Base-by-base conservation (phyloP, 1,139 yeast genomes). In the Nakaseomyces glabratus region DNA sequence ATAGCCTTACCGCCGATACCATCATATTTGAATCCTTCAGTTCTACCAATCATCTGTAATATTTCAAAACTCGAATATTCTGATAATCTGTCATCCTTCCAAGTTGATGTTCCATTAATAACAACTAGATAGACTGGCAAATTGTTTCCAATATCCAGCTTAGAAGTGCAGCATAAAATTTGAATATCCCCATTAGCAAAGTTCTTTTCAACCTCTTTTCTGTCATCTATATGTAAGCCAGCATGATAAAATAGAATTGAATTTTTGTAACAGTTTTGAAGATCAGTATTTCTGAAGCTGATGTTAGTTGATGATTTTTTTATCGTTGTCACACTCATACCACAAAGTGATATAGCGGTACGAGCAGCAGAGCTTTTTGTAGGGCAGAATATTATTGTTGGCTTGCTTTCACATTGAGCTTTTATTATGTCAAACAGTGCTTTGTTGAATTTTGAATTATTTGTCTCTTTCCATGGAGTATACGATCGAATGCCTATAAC, bases 111-210 rank as follows among this genome's bases (percentile, higher is more conserved):
- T 24, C 97, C 97, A 57, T 90, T 90, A 44, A 90, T 82, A 34
- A 90, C 76, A 6, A 90, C 98, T 49, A 90, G 65, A 62, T 86
- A 90, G 0, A 97, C 97, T 1, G 97, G 97, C 43, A 90, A 68
- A 52, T 90, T 90, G 26, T 90, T 96, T 50, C 97, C 97, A 93
- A 96, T 86, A 0, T 97, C 76, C 40, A 74, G 55, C 0, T 79
- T 74, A 0, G 79, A 71, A 1, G 81, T 74, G 1, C 73, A 71
- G 35, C 78, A 73, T 20, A 75, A 45, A 4, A 69, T 55, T 35
- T 55, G 59, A 10, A 71, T 49, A 2, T 52, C 48, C 0, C 76
- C 76, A 11, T 49, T 51, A 1, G 65, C 52, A 39, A 72, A 74
- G 9, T 58, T 52, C 13, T 52, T 50, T 43, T 75, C 80, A 12